Percentiles rank a stretch among this genome's conserved stretches.
Evolutionary conservation across 2,329 filamentous ascomycete species (phyloP).

Genomic region (Coniochaeta sp.): DNA sequence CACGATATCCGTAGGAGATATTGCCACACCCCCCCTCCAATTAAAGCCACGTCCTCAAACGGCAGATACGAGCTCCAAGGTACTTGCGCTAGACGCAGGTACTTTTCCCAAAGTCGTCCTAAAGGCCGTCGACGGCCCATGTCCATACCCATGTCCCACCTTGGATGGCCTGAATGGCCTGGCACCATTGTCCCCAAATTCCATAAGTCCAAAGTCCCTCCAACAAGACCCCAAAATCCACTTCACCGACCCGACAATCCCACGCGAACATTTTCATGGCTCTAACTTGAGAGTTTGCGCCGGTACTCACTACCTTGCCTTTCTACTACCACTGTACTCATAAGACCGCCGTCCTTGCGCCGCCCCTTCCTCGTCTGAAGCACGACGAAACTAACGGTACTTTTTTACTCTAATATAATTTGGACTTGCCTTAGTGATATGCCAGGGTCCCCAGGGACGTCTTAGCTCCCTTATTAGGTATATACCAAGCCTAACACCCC

Average conservation of each 20-base stretch:
- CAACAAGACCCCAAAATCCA: neutral
- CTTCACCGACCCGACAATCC: neutral
- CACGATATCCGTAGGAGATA: neutral
- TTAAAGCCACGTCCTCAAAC: neutral
- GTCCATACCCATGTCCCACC: neutral
- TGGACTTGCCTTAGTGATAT: neutral
- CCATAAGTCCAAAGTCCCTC: neutral
- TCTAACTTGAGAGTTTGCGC: neutral
- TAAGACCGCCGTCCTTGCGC: neutral
- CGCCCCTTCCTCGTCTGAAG: neutral
- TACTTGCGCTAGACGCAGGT: neutral
- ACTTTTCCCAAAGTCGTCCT: neutral
- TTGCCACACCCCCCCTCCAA: neutral
- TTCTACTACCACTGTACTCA: neutral
- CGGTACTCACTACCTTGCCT: neutral
- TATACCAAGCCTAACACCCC: slow-evolving; percentile 2
- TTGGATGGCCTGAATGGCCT: neutral
- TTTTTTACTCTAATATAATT: neutral
- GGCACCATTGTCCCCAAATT: neutral
- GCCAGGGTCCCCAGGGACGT: neutral
- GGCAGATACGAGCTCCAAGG: neutral
- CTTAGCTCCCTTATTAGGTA: neutral
- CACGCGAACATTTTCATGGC: neutral
- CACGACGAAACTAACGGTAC: neutral
- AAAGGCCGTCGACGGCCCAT: neutral